Conservation (phyloP, 352 stramenopile genomes). For the Phytophthora fragariae region DNA sequence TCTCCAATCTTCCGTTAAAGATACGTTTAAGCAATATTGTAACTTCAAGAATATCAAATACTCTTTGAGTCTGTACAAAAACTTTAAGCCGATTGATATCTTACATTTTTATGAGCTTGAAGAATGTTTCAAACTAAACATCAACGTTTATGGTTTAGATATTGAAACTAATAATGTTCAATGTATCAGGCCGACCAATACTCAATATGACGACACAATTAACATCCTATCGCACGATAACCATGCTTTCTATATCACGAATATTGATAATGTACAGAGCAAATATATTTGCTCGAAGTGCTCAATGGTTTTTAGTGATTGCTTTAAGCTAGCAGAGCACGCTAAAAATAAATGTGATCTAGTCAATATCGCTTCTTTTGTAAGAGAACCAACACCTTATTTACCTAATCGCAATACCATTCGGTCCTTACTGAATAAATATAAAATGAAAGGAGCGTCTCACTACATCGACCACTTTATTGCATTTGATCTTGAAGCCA, state of each 20-base stretch:
- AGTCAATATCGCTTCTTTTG: no score
- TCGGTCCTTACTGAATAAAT: no score
- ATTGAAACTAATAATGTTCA: no score
- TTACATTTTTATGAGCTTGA: constrained; percentile 18
- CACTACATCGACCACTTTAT: no score
- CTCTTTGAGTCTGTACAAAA: constrained; percentile 6
- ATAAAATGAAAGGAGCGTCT: no score
- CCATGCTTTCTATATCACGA: neutral
- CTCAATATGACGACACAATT: no score
- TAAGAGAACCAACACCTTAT: no score
- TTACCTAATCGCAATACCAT: no score
- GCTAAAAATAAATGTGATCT: neutral
- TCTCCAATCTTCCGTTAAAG: constrained; percentile 3
- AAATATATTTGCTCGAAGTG: constrained; percentile 3
- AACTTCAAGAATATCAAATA: constrained; percentile 6
- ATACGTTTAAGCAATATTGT: constrained; percentile 12
- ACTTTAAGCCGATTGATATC: constrained; percentile 13
- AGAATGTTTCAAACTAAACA: constrained; percentile 14
- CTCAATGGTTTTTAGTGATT: neutral
- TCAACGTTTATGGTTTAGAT: no score
- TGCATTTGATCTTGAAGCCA: no score
- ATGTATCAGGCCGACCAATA: no score
- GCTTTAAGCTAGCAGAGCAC: neutral
- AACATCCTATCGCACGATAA: no score
- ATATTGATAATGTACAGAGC: neutral